Evolutionary conservation across 768 basidiomycete genomes (phyloP), one percentile per base, ranked within the genome.

Genomic region (Polyporus arcularius): DNA sequence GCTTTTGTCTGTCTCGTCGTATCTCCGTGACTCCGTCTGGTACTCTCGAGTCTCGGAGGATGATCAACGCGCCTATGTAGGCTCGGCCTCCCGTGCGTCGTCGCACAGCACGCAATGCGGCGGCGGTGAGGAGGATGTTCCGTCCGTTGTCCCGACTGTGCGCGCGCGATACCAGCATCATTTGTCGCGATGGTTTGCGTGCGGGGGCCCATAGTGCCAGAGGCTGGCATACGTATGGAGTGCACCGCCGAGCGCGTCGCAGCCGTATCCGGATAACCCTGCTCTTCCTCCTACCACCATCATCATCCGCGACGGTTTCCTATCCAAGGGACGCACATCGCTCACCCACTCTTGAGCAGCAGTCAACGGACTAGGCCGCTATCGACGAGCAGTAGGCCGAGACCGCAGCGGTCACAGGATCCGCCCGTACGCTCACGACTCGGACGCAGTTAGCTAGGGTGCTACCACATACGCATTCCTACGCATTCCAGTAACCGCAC

Each of bases 371-470:
- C 39, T 38, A 18, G 39, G 47, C 15, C 56, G 47, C 47, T 18
- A 55, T 55, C 51, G 39, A 31, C 43, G 54, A 47, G 46, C 18
- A 47, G 16, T 16, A 26, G 21, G 21, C 21, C 14, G 35, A 42
- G 16, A 16, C 58, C 35, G 58, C 52, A 14, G 6, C 21, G 40
- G 60, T 61, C 60, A 56, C 48, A 61, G 60, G 60, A 56, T 61
- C 60, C 60, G 60, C 49, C 60, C 60, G 41, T 49, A 51, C 55
- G 41, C 54, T 38, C 52, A 48, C 46, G 46, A 21, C 45, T 53
- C 57, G 57, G 57, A 21, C 43, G 32, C 39, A 52, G 50, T 30
- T n/a, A 8, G 16, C 15, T 46, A 16, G 15, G 21, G 21, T 26
- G 21, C 21, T 26, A 26, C 21, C 21, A 26, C 21, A 26, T 26